phyloP scores from a whole-genome alignment of 441 rosid species.

The Pelargonium australe region DNA sequence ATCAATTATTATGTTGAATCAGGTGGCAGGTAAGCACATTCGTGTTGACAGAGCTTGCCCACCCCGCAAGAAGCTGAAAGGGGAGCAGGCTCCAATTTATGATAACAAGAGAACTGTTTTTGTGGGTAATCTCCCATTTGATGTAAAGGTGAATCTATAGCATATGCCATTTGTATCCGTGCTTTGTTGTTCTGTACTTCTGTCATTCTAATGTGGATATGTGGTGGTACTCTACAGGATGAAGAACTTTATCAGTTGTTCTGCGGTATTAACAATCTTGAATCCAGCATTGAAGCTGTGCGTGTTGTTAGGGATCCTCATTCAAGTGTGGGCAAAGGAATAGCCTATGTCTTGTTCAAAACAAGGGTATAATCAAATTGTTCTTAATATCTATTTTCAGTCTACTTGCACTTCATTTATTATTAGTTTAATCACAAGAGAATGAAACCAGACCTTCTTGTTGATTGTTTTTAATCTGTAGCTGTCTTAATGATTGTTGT shows the following conservation, averaged over 20 bases:
- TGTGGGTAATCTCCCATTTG: constrained; percentile 90
- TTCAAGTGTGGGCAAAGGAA: constrained; percentile 84
- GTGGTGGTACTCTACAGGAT: constrained; percentile 42
- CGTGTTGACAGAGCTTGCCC: constrained; percentile 98
- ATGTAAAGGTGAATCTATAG: constrained; percentile 62
- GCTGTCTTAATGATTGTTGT: no score
- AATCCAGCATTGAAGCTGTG: constrained; percentile 73
- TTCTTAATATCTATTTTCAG: constrained; percentile 9
- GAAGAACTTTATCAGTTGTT: constrained; percentile 88
- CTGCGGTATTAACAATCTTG: constrained; percentile 47
- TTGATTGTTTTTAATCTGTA: no score
- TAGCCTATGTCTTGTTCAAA: constrained; percentile 84
- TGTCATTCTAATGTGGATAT: constrained; percentile 5
- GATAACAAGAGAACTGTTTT: constrained; percentile 82
- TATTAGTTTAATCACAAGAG: no score
- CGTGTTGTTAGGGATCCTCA: constrained; percentile 85
- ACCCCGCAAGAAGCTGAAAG: constrained; percentile 81
- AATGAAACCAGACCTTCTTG: no score
- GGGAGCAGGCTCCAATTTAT: constrained; percentile 46
- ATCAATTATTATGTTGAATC: constrained; percentile 11
- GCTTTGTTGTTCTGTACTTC: constrained; percentile 6
- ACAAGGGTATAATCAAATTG: constrained; percentile 49
- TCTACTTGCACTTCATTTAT: background rate
- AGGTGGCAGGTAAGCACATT: constrained; percentile 85
- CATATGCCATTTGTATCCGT: background rate